phyloP scores from a whole-genome alignment of 768 basidiomycete species.

The Suillus paluster region DNA sequence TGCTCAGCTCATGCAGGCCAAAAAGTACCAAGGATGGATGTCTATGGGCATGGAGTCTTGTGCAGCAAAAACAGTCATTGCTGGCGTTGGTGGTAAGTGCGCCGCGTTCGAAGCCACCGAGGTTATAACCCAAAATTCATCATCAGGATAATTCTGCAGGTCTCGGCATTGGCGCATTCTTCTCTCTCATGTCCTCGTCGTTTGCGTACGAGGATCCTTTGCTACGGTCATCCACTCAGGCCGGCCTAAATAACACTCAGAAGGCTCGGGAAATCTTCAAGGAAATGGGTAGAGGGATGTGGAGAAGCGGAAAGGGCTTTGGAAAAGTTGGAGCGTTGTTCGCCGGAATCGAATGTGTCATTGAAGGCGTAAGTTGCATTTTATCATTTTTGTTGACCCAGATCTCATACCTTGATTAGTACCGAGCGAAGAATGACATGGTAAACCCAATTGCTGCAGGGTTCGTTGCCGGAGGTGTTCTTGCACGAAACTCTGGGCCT shows the following conservation, averaged over 20 bases:
- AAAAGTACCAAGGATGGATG: conserved; percentile 80
- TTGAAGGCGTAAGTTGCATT: conserved; percentile 78
- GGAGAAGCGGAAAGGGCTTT: conserved; percentile 87
- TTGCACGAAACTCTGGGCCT: conserved; percentile 87
- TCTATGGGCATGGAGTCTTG: conserved; percentile 83
- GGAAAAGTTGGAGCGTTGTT: conserved; percentile 93
- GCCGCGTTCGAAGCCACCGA: not conserved
- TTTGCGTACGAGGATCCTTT: conserved; percentile 96
- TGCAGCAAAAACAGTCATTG: conserved; percentile 77
- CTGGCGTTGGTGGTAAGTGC: conserved; percentile 79
- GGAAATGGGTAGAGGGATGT: conserved; percentile 96
- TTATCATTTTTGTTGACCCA: not conserved
- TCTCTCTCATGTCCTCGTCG: conserved; percentile 94
- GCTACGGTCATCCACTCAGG: conserved; percentile 64
- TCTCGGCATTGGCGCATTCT: conserved; percentile 91
- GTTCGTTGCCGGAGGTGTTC: conserved; percentile 85
- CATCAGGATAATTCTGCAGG: conserved; percentile 50
- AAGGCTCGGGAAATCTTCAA: conserved; percentile 86
- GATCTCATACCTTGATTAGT: conserved; percentile 50
- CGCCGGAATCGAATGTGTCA: conserved; percentile 94
- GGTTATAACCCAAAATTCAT: conserved; percentile 11
- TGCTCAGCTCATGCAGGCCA: conserved; percentile 61
- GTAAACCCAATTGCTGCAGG: conserved; percentile 89
- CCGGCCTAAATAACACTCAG: conserved; percentile 63
- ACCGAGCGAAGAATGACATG: conserved; percentile 95